These are phyloP conservation scores for Neurospora hispaniola DNA, from an alignment of 495 filamentous ascomycete genomes.

Conservation along the genomic window DNA sequence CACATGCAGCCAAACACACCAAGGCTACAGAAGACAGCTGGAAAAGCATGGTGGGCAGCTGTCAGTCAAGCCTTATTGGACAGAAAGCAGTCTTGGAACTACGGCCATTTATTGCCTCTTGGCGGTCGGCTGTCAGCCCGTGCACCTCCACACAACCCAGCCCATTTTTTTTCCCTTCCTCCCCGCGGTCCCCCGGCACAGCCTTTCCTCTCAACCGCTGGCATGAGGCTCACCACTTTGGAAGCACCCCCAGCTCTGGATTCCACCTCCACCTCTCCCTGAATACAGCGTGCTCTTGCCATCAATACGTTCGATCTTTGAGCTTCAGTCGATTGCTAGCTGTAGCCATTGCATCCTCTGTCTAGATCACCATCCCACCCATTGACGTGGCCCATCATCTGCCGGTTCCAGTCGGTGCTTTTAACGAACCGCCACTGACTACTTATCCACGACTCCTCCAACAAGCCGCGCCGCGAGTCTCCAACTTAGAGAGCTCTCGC, in stretches of 20 bases:
- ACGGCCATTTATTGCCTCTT: not conserved
- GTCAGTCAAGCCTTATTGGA: not conserved
- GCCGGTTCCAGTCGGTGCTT: not conserved
- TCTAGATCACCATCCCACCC: not conserved
- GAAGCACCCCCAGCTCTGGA: not conserved
- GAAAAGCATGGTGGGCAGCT: not conserved
- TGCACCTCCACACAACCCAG: not conserved
- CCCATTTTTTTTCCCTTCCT: not conserved
- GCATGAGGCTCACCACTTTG: not conserved
- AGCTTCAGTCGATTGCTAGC: not conserved
- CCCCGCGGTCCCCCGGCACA: not conserved
- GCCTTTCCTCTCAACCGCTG: not conserved
- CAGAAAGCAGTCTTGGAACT: not conserved
- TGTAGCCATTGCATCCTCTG: not conserved
- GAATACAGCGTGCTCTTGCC: not conserved
- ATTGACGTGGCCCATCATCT: not conserved
- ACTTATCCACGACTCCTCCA: not conserved
- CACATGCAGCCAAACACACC: not conserved
- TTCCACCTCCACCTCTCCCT: not conserved
- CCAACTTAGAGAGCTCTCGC: constrained; percentile 32
- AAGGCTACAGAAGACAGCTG: not conserved
- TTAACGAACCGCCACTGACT: not conserved
- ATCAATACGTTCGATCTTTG: not conserved
- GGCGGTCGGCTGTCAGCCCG: not conserved
- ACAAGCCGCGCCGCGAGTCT: constrained; percentile 1